Evolutionary conservation across 495 filamentous ascomycete genomes (phyloP).

Genomic region (Penicillium cosmopolitanum): DNA sequence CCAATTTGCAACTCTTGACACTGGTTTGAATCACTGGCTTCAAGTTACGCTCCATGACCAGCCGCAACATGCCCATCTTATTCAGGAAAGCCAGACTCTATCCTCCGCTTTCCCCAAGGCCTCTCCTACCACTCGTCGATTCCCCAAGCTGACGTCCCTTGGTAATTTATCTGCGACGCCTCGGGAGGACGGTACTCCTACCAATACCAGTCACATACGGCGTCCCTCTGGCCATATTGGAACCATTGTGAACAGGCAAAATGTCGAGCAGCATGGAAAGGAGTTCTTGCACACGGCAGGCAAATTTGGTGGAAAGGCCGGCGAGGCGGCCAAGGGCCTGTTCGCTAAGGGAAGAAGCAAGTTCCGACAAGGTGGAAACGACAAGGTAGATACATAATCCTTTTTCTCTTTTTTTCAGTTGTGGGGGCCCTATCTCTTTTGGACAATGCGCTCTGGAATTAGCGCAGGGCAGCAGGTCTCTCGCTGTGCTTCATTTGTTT

Average conservation of each 20-base stretch:
- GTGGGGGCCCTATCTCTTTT: constrained; percentile 14
- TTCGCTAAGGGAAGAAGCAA: constrained; percentile 86
- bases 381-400: constrained; percentile 80
- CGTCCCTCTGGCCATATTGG: constrained; percentile 43
- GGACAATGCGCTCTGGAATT: constrained; percentile 20
- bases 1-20: constrained; percentile 71
- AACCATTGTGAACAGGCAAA: constrained; percentile 44
- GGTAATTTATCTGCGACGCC: constrained; percentile 33
- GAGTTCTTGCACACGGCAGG: constrained; percentile 82
- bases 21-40: constrained; percentile 78
- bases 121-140: constrained; percentile 47
- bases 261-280: constrained; percentile 75
- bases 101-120: constrained; percentile 33
- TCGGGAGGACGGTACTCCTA: constrained; percentile 49
- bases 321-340: constrained; percentile 80
- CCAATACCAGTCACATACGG: constrained; percentile 36
- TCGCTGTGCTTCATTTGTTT: constrained; percentile 28
- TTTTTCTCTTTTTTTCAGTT: constrained; percentile 26
- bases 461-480: constrained; percentile 19
- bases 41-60: constrained; percentile 47
- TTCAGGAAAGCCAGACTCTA: constrained; percentile 38
- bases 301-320: constrained; percentile 67
- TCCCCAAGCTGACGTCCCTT: constrained; percentile 47
- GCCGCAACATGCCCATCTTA: constrained; percentile 55
- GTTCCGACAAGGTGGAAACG: constrained; percentile 60